Conservation (phyloP, 257 asterid species). For the Solanum dulcamara region DNA sequence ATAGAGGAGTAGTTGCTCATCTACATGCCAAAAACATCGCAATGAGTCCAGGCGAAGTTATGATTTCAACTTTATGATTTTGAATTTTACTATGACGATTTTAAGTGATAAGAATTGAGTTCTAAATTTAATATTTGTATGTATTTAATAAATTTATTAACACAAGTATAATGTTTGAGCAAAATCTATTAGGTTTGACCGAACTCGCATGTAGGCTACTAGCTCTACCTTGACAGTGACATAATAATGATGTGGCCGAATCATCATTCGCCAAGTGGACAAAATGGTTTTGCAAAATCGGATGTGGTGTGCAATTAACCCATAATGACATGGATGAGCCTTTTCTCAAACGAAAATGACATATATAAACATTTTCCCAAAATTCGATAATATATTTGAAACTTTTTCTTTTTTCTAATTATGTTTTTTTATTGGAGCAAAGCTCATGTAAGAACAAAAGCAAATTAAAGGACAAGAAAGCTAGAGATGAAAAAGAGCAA, state of each 20-base stretch:
- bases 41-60: background rate
- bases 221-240: background rate
- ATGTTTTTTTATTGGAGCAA: background rate
- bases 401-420: too few species aligned
- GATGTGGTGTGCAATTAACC: too few species aligned
- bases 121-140: background rate
- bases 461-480: background rate
- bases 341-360: too few species aligned
- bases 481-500: background rate
- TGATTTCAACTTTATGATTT: background rate
- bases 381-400: too few species aligned
- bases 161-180: too few species aligned
- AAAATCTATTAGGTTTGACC: too few species aligned
- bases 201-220: background rate
- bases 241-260: too few species aligned
- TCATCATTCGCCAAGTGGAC: too few species aligned
- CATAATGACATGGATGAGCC: too few species aligned
- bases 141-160: background rate
- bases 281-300: too few species aligned
- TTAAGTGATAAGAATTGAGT: background rate
- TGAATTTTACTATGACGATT: background rate
- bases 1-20: slow-evolving; percentile 50
- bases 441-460: background rate
- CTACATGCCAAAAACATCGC: background rate
- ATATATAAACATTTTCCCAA: too few species aligned